Evolutionary conservation across 202 grass and related monocot species (phyloP).

Genomic region (Setaria viridis): DNA sequence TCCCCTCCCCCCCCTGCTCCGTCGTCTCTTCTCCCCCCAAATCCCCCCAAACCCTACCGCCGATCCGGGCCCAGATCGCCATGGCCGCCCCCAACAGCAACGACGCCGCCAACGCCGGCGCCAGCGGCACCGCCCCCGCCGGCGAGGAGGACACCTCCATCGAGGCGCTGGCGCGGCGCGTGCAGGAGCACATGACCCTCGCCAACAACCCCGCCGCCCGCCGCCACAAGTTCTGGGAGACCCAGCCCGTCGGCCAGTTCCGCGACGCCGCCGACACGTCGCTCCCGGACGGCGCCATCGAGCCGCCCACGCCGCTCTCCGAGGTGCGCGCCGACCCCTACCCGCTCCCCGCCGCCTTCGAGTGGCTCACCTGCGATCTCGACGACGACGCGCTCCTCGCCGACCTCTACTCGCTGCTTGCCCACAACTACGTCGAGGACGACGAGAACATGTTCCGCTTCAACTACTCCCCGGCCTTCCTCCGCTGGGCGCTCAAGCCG

Average conservation of each 20-base stretch:
- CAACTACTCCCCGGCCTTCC: constrained; percentile 94
- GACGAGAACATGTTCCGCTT: constrained; percentile 99
- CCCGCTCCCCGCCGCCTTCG: constrained; percentile 77
- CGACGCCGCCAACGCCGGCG: constrained; percentile 32
- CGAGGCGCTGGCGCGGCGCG: constrained; percentile 71
- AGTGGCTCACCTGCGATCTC: constrained; percentile 96
- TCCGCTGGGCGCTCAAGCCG: constrained; percentile 91
- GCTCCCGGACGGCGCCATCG: constrained; percentile 79
- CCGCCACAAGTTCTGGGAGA: constrained; percentile 98
- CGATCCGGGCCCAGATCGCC: constrained; percentile 55
- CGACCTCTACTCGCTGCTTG: constrained; percentile 89
- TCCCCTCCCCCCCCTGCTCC: constrained; percentile 28
- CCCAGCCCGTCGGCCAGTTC: constrained; percentile 94
- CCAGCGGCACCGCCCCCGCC: constrained; percentile 31
- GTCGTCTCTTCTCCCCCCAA: constrained; percentile 42
- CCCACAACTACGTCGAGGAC: constrained; percentile 97
- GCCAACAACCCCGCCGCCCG: constrained; percentile 53
- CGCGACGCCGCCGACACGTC: constrained; percentile 62
- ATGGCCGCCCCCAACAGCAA: constrained; percentile 64
- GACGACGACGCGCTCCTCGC: constrained; percentile 75
- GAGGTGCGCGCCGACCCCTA: constrained; percentile 94
- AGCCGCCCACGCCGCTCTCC: constrained; percentile 67
- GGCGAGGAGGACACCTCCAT: constrained; percentile 58
- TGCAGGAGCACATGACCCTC: constrained; percentile 86
- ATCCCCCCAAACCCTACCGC: constrained; percentile 50